A percentile compares a stretch with the other conserved stretches of the same genome.
phyloP scores from a whole-genome alignment of 2,329 filamentous ascomycete species.

The Grosmannia penicillata region DNA sequence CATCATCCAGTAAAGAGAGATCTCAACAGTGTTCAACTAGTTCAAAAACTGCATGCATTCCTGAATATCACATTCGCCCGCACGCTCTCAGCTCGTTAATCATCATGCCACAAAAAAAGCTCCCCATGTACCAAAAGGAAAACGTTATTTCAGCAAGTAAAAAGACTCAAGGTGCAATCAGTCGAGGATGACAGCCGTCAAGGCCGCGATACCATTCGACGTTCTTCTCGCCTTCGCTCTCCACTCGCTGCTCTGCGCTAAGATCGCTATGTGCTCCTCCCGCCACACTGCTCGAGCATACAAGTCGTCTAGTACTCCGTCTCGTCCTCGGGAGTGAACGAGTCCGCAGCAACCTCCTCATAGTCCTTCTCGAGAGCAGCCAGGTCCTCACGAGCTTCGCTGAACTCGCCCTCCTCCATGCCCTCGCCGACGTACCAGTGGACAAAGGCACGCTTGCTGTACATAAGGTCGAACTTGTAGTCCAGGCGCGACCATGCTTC shows the following conservation, averaged over 20 bases:
- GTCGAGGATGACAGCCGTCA: too few relatives aligned
- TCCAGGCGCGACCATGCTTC: slow-evolving; percentile 60
- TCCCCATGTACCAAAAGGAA: too few relatives aligned
- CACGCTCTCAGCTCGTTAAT: neutral
- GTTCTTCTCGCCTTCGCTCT: too few relatives aligned
- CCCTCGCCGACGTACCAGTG: slow-evolving; percentile 78
- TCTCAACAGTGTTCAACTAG: neutral
- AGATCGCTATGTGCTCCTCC: too few relatives aligned
- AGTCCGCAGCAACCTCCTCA: slow-evolving; percentile 69
- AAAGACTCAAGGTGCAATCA: too few relatives aligned
- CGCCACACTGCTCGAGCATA: neutral
- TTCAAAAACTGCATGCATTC: too few relatives aligned
- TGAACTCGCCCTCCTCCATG: slow-evolving; percentile 88
- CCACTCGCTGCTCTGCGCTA: too few relatives aligned
- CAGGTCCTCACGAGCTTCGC: slow-evolving; percentile 72
- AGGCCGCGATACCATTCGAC: too few relatives aligned
- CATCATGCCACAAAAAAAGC: too few relatives aligned
- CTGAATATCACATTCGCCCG: too few relatives aligned
- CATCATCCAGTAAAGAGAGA: neutral
- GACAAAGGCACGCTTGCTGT: slow-evolving; percentile 62
- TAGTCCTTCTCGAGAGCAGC: slow-evolving; percentile 79
- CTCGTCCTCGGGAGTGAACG: slow-evolving; percentile 48
- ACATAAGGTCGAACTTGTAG: slow-evolving; percentile 67
- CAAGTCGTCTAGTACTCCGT: slow-evolving; percentile 60
- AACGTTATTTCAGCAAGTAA: too few relatives aligned